Evolutionary conservation across 306 rosid genomes (phyloP).

Genomic region (Quercus alba): DNA sequence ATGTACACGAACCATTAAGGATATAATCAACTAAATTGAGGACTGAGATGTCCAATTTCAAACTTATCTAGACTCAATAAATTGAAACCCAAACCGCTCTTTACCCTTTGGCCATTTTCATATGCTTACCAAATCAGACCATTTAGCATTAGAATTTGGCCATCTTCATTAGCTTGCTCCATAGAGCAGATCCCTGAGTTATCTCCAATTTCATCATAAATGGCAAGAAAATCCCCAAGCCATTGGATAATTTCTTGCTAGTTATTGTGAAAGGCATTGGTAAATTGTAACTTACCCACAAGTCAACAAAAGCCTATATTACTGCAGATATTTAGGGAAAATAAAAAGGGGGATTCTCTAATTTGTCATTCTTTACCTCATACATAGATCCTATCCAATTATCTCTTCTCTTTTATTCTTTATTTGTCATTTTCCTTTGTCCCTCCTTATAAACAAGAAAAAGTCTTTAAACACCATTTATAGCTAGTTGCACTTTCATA

Average conservation of each 20-base stretch:
- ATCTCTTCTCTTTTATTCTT: neutral
- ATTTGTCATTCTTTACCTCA: neutral
- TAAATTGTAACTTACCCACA: neutral
- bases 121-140: neutral
- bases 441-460: neutral
- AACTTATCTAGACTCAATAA: too few relatives aligned
- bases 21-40: too few relatives aligned
- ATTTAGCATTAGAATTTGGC: neutral
- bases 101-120: neutral
- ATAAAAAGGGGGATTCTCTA: neutral
- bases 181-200: neutral
- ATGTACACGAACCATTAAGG: too few relatives aligned
- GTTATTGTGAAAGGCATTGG: neutral
- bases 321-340: neutral
- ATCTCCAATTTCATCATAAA: neutral
- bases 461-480: constrained; percentile 16
- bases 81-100: too few relatives aligned
- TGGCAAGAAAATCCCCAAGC: neutral
- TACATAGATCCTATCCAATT: constrained; percentile 17
- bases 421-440: constrained; percentile 15
- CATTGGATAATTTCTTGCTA: neutral
- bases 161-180: neutral
- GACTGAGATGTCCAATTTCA: too few relatives aligned
- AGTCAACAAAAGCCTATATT: neutral
- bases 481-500: neutral